Evolutionary conservation across 345 rosid genomes (phyloP), one percentile per base, ranked within the genome.

Genomic region (Odontarrhena argentea): DNA sequence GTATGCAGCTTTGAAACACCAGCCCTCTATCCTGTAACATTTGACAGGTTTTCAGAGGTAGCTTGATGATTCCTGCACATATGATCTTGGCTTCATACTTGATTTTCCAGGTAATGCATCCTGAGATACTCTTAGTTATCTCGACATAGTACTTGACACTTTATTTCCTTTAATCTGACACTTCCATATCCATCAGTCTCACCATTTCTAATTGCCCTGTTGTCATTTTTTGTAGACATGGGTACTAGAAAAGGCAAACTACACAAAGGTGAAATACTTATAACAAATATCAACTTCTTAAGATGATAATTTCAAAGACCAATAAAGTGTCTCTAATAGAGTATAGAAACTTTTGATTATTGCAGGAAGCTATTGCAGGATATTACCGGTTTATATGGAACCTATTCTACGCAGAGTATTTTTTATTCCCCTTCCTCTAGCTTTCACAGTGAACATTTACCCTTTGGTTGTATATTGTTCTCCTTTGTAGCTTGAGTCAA

Each of bases 381-480:
- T 90, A 74, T 82, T 93, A 93, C 58, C 78, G 82, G 65, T 93
- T 86, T 60, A 86, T 93, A 79, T 93, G 98, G 98, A 88, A 90
- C 77, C 97, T 90, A 48, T 93, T 93, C 60, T 90, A 90, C 42
- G 79, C 90, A 6, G 97, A 93, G 86, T 93, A 93, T 78, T 67
- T 85, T 32, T 73, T 90, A 46, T 90, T 90, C 74, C 97, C 97
- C 5, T 86, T 93, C 69, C 75, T 93, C 49, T 93, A 81, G 67
- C 53, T 60, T 60, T 49, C 44, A 45, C 37, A 26, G 15, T 49
- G 52, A 41, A 26, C 44, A 58, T 57, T 38, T 59, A 36, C 14
- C 28, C 26, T 45, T 55, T 70, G 35, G 37, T 32, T 69, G 60
- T 60, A 50, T 13, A 26, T n/a, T 50, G 60, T 46, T 60, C 46